Evolutionary conservation across 306 rosid species (phyloP).

Genomic region (Heteromeles arbutifolia): DNA sequence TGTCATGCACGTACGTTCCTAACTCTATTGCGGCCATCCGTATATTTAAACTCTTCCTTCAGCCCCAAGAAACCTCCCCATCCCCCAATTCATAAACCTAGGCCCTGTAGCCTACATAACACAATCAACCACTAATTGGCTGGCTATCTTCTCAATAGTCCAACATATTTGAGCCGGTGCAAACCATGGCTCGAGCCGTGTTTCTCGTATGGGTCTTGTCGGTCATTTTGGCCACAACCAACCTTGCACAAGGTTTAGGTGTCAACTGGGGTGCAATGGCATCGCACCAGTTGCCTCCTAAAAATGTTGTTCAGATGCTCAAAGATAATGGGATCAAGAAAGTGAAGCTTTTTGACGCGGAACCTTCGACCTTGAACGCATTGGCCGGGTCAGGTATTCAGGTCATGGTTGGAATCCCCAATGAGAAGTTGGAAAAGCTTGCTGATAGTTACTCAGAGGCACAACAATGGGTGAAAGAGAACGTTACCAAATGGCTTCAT

Average conservation of each 20-base stretch:
- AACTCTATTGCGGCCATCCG: not conserved
- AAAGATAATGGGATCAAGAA: constrained; percentile 60
- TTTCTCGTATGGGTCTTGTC: constrained; percentile 17
- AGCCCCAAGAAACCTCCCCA: not conserved
- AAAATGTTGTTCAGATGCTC: constrained; percentile 43
- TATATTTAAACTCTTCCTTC: not conserved
- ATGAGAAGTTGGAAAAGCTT: constrained; percentile 33
- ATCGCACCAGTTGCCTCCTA: constrained; percentile 46
- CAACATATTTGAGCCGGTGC: not conserved
- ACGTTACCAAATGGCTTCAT: constrained; percentile 37
- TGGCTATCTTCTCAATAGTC: not conserved
- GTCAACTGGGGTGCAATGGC: constrained; percentile 71
- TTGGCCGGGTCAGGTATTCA: constrained; percentile 55
- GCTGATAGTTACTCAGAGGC: constrained; percentile 22
- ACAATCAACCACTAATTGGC: not conserved
- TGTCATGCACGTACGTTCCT: not conserved
- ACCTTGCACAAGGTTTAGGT: constrained; percentile 35
- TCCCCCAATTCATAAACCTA: not conserved
- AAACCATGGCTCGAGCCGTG: not conserved
- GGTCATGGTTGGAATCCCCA: constrained; percentile 73
- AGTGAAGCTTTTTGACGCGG: constrained; percentile 73
- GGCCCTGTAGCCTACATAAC: not conserved
- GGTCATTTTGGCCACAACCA: constrained; percentile 1
- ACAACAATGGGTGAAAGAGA: constrained; percentile 56
- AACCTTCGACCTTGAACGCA: constrained; percentile 43